Evolutionary conservation across 805 yeast genomes (phyloP).

Genomic region (Scheffersomyces stipitis): DNA sequence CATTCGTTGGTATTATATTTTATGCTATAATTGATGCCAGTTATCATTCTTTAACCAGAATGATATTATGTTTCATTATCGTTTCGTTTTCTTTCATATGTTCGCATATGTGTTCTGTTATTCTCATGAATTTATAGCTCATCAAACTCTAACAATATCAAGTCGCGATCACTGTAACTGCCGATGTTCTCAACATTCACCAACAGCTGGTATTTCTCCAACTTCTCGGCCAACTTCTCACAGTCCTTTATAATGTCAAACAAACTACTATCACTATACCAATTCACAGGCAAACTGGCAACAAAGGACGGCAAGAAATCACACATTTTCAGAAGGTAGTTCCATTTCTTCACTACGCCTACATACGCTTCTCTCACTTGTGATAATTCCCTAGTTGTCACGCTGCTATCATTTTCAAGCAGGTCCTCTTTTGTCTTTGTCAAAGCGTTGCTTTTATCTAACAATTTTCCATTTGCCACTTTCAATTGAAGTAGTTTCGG

Average conservation of each 20-base stretch:
- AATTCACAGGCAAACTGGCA: constrained; percentile 32
- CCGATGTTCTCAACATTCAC: constrained; percentile 15
- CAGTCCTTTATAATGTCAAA: constrained; percentile 27
- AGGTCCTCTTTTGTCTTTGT: constrained; percentile 11
- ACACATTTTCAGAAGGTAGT: constrained; percentile 18
- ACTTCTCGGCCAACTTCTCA: constrained; percentile 19
- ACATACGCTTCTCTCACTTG: constrained; percentile 5
- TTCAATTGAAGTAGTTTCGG: constrained; percentile 19
- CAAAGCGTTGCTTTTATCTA: constrained; percentile 2
- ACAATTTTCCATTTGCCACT: constrained; percentile 10
- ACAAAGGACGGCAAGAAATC: constrained; percentile 34
- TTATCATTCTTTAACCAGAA: too few species aligned
- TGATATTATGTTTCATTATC: background rate
- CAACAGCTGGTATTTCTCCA: constrained; percentile 17
- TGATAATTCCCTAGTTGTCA: constrained; percentile 5
- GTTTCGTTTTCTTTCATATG: background rate
- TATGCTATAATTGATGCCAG: too few species aligned
- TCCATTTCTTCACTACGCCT: constrained; percentile 18
- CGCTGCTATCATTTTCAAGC: constrained; percentile 4
- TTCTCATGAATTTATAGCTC: constrained; percentile 12
- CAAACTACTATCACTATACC: constrained; percentile 33
- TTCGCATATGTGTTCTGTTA: background rate
- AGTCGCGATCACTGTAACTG: constrained; percentile 15
- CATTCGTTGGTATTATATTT: too few species aligned
- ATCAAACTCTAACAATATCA: constrained; percentile 22